Percentiles rank a stretch among this genome's conserved stretches.
Conservation (phyloP, 2,329 filamentous ascomycete species). For the Madurella mycetomatis region DNA sequence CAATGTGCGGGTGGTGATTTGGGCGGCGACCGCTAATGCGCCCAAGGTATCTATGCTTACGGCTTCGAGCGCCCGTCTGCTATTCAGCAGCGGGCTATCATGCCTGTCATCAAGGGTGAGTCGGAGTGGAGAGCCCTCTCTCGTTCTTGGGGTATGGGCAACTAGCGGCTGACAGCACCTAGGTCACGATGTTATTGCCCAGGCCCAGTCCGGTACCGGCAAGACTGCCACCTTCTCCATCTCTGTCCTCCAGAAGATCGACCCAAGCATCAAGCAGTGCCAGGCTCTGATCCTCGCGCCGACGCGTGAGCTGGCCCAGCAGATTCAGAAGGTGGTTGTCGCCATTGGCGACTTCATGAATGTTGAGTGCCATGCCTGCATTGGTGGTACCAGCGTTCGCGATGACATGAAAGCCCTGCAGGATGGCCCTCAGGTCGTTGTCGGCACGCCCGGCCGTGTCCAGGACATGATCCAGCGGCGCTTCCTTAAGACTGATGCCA, state of each 20-base stretch:
- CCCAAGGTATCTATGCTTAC: conserved; percentile 88
- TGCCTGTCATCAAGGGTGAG: conserved; percentile 99
- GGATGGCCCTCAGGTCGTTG: conserved; percentile 94
- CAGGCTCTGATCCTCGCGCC: conserved; percentile 97
- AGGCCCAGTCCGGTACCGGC: conserved; percentile 99
- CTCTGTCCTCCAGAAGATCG: conserved; percentile 97
- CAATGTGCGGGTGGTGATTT: conserved; percentile 14
- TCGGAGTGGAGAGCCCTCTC: conserved; percentile 1
- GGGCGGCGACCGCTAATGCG: conserved; percentile 23
- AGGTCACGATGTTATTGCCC: conserved; percentile 98
- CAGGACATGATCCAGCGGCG: conserved; percentile 99
- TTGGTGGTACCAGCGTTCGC: conserved; percentile 95
- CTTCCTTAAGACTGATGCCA: conserved; percentile 91
- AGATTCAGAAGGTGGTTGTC: conserved; percentile 99
- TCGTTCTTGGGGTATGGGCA: neutral
- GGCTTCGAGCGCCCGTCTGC: conserved; percentile 99
- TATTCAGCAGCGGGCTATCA: conserved; percentile 99
- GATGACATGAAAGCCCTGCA: conserved; percentile 98
- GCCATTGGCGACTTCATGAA: conserved; percentile 99
- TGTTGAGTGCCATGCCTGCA: conserved; percentile 98
- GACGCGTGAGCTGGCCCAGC: conserved; percentile 96
- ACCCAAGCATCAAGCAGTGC: conserved; percentile 89
- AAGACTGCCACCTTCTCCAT: conserved; percentile 99
- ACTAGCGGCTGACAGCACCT: conserved; percentile 19
- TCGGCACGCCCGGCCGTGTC: conserved; percentile 96